Evolutionary conservation across 2,329 filamentous ascomycete genomes (phyloP).

Genomic region (Anisogramma anomala): DNA sequence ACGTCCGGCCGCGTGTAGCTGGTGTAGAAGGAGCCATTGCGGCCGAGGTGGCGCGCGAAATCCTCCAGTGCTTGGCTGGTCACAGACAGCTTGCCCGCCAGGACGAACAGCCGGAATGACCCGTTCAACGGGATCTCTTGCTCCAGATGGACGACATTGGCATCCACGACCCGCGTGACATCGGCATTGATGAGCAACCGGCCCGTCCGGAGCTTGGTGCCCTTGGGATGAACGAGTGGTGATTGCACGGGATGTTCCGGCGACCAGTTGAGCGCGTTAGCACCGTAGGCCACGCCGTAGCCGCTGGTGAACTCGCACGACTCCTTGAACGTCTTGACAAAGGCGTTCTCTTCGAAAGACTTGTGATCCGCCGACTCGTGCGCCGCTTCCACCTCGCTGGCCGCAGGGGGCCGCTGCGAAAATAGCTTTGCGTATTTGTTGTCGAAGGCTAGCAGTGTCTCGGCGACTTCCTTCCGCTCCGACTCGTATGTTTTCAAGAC

Average conservation of each 20-base stretch:
- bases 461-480: slow-evolving; percentile 74
- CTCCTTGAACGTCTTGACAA: slow-evolving; percentile 83
- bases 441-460: slow-evolving; percentile 76
- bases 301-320: slow-evolving; percentile 86
- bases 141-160: slow-evolving; percentile 82
- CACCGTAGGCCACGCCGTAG: slow-evolving; percentile 76
- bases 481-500: slow-evolving; percentile 76
- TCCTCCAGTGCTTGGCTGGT: slow-evolving; percentile 56
- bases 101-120: slow-evolving; percentile 75
- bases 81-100: slow-evolving; percentile 56
- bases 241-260: slow-evolving; percentile 59
- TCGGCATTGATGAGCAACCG: slow-evolving; percentile 66
- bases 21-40: slow-evolving; percentile 60
- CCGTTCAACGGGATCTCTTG: slow-evolving; percentile 84
- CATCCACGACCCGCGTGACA: slow-evolving; percentile 77
- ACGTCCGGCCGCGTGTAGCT: slow-evolving; percentile 52
- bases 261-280: slow-evolving; percentile 79
- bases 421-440: slow-evolving; percentile 84
- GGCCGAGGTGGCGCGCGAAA: slow-evolving; percentile 52
- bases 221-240: slow-evolving; percentile 52
- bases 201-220: slow-evolving; percentile 58
- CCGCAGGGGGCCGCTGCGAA: slow-evolving; percentile 63
- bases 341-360: slow-evolving; percentile 53
- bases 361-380: slow-evolving; percentile 23
- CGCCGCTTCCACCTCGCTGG: slow-evolving; percentile 60